These are phyloP conservation scores for Mangifera indica DNA, from an alignment of 345 rosid species.

Conservation along the genomic window DNA sequence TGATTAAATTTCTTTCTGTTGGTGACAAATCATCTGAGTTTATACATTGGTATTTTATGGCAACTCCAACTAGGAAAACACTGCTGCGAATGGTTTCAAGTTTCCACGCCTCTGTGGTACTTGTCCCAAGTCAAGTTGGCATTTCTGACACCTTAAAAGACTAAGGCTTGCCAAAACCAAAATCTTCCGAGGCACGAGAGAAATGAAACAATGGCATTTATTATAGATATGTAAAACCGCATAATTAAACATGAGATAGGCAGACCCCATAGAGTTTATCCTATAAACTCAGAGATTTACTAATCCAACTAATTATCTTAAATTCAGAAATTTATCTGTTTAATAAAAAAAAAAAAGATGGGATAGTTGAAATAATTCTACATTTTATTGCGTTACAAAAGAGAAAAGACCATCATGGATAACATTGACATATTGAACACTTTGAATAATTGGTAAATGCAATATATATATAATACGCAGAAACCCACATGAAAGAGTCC, in stretches of 20 bases:
- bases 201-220: too few relatives aligned
- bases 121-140: constrained; percentile 16
- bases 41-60: neutral
- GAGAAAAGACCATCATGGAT: neutral
- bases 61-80: neutral
- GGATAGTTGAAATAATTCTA: neutral
- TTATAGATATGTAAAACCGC: too few relatives aligned
- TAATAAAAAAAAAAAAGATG: too few relatives aligned
- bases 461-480: constrained; percentile 22
- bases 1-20: too few relatives aligned
- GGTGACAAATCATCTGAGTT: neutral
- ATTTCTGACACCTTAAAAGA: constrained; percentile 17
- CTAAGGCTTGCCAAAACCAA: neutral
- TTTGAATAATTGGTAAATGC: constrained; percentile 24
- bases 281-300: too few relatives aligned
- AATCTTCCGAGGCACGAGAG: constrained; percentile 1
- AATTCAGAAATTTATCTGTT: too few relatives aligned
- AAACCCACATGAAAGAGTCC: constrained; percentile 36
- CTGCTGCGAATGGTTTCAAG: constrained; percentile 31
- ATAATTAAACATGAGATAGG: too few relatives aligned
- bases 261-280: too few relatives aligned
- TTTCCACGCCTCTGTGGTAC: constrained; percentile 21
- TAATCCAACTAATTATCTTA: too few relatives aligned
- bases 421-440: constrained; percentile 15
- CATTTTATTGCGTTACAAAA: neutral